These are phyloP conservation scores for Eutrema salsugineum DNA, from an alignment of 441 rosid genomes.

Conservation along the genomic window DNA sequence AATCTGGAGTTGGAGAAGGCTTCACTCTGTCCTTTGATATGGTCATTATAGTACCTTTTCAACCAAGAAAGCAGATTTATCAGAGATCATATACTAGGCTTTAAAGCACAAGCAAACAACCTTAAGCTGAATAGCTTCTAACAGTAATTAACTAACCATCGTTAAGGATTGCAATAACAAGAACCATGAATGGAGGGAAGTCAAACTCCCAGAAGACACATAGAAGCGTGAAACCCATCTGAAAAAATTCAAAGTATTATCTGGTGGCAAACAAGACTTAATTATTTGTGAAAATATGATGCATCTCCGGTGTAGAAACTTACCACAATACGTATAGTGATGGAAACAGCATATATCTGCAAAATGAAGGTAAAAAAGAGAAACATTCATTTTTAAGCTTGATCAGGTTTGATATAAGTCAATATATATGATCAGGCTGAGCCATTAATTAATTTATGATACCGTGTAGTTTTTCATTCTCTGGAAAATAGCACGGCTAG, in stretches of 20 bases:
- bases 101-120: not conserved
- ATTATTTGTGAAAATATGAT: not conserved
- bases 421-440: not conserved
- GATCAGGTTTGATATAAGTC: not conserved
- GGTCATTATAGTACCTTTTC: constrained; percentile 57
- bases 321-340: constrained; percentile 55
- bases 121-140: not conserved
- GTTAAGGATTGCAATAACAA: constrained; percentile 49
- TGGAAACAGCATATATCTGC: constrained; percentile 53
- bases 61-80: not conserved
- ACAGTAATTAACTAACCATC: constrained; percentile 41
- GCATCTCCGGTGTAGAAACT: constrained; percentile 15
- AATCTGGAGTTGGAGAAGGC: constrained; percentile 55
- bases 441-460: not conserved
- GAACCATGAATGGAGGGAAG: constrained; percentile 61
- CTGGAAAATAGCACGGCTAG: constrained; percentile 55
- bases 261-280: not conserved
- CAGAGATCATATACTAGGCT: not conserved
- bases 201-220: constrained; percentile 46
- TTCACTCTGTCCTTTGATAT: constrained; percentile 66
- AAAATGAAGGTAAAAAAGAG: not conserved
- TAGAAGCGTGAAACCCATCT: constrained; percentile 50
- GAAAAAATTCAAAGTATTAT: not conserved
- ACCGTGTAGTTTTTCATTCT: constrained; percentile 58
- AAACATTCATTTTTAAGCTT: not conserved